Percentiles rank a stretch among this genome's conserved stretches.
These are phyloP conservation scores for Barnettozyma sp. DNA, from an alignment of 805 yeast species.

Conservation along the genomic window DNA sequence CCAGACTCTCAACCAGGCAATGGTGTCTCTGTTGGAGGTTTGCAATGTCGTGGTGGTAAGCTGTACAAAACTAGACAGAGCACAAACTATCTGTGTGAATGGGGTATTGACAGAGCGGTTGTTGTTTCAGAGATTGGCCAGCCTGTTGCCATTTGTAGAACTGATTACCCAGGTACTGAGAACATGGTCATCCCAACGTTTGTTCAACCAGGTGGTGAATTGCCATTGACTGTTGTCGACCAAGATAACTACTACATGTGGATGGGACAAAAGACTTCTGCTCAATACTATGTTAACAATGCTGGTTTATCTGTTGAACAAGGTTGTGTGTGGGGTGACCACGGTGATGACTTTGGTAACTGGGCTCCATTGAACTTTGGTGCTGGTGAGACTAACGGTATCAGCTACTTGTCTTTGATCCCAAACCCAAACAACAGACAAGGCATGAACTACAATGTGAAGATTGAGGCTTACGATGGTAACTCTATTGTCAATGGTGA, in stretches of 20 bases:
- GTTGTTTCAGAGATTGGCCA: slow-evolving; percentile 60
- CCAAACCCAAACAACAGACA: slow-evolving; percentile 87
- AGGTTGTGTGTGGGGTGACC: slow-evolving; percentile 91
- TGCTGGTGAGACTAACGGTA: slow-evolving; percentile 66
- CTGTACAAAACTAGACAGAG: slow-evolving; percentile 72
- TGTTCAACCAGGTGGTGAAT: slow-evolving; percentile 56
- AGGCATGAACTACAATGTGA: slow-evolving; percentile 62
- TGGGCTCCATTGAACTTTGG: slow-evolving; percentile 97
- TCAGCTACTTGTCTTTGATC: slow-evolving; percentile 80
- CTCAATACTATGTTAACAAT: slow-evolving; percentile 95
- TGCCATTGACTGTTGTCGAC: slow-evolving; percentile 75
- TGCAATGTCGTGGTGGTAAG: slow-evolving; percentile 76
- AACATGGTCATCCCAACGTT: slow-evolving; percentile 94
- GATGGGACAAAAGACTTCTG: slow-evolving; percentile 77
- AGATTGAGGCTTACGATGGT: slow-evolving; percentile 67
- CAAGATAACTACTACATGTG: slow-evolving; percentile 72
- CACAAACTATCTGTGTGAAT: slow-evolving; percentile 73
- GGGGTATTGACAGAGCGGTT: slow-evolving; percentile 70
- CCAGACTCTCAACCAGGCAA: slow-evolving; percentile 78
- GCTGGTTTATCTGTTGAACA: slow-evolving; percentile 88
- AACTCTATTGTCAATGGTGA: slow-evolving; percentile 47
- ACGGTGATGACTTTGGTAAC: slow-evolving; percentile 83
- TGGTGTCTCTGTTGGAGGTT: slow-evolving; percentile 94
- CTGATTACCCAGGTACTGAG: slow-evolving; percentile 99
- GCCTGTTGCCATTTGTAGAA: slow-evolving; percentile 88